Conservation (phyloP, 169 alveolate species). For the Plasmodium falciparum region DNA sequence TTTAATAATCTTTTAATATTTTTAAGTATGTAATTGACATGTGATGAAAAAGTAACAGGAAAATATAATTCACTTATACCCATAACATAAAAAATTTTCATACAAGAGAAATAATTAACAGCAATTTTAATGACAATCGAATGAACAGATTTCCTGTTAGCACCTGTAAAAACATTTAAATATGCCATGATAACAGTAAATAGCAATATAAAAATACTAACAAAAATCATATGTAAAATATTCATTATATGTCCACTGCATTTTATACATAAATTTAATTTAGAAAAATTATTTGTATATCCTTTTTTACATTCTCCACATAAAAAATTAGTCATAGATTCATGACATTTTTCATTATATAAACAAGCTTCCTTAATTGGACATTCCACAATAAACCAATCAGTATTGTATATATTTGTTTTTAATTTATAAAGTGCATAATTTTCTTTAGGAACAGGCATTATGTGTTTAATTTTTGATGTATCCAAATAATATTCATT, state of each 20-base stretch:
- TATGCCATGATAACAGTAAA: conserved; percentile 83
- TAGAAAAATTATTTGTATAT: conserved; percentile 81
- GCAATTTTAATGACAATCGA: conserved; percentile 83
- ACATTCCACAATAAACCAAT: conserved; percentile 82
- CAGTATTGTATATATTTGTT: conserved; percentile 62
- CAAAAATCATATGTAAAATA: conserved; percentile 54
- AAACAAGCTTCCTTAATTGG: conserved; percentile 82
- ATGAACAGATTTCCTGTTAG: conserved; percentile 82
- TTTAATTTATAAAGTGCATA: conserved; percentile 77
- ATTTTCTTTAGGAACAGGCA: conserved; percentile 81
- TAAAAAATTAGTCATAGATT: conserved; percentile 81
- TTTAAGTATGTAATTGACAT: conserved; percentile 26
- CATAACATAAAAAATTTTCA: conserved; percentile 78
- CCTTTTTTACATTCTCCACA: conserved; percentile 84
- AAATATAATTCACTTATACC: conserved; percentile 68
- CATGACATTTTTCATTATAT: conserved; percentile 74
- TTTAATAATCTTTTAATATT: conserved; percentile 32
- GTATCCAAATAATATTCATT: conserved; percentile 71
- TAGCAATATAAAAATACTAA: conserved; percentile 58
- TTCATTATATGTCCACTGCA: conserved; percentile 79
- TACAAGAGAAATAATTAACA: conserved; percentile 79
- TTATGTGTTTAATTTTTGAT: conserved; percentile 78
- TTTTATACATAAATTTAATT: conserved; percentile 75
- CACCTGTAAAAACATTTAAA: conserved; percentile 84
- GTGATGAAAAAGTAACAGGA: conserved; percentile 77